Conservation (phyloP, 73 alveolate genomes). For the Uronychia binucleata region DNA sequence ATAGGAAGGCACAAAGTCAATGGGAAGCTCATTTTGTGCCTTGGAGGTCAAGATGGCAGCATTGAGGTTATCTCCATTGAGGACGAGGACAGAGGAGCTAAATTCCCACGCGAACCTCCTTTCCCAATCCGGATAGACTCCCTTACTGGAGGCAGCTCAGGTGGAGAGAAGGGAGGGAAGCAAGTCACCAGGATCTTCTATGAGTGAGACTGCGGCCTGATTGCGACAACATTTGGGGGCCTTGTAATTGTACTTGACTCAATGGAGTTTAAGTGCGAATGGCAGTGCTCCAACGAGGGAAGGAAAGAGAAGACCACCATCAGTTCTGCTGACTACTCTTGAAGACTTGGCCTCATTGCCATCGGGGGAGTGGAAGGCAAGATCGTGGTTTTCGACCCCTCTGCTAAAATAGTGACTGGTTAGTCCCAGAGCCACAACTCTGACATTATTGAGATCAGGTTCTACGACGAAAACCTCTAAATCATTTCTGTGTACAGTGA, state of each 20-base stretch:
- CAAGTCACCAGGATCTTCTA: slow-evolving; percentile 25
- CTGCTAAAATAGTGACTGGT: slow-evolving; percentile 42
- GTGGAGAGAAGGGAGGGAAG: background rate
- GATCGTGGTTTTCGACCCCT: slow-evolving; percentile 49
- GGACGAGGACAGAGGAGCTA: slow-evolving; percentile 21
- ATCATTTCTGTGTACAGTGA: slow-evolving; percentile 42
- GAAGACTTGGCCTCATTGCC: slow-evolving; percentile 29
- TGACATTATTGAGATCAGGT: slow-evolving; percentile 26
- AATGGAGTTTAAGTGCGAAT: slow-evolving; percentile 47
- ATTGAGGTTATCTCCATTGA: slow-evolving; percentile 16
- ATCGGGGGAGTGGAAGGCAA: slow-evolving; percentile 58
- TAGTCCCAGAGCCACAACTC: slow-evolving; percentile 30
- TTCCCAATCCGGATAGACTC: background rate
- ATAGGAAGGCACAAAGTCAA: slow-evolving; percentile 35
- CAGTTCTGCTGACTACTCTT: slow-evolving; percentile 34
- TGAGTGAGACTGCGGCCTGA: slow-evolving; percentile 40
- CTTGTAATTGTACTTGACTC: slow-evolving; percentile 27
- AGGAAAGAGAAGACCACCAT: slow-evolving; percentile 40
- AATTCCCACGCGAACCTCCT: background rate
- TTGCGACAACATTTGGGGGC: slow-evolving; percentile 38
- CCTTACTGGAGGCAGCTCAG: background rate
- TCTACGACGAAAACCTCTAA: slow-evolving; percentile 42
- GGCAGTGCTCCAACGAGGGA: slow-evolving; percentile 16
- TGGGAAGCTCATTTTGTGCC: slow-evolving; percentile 16
- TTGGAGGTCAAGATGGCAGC: slow-evolving; percentile 36